A percentile compares a stretch with the other conserved stretches of the same genome.
phyloP scores from a whole-genome alignment of 2,329 filamentous ascomycete species.

The Mollisiaceae sp. region DNA sequence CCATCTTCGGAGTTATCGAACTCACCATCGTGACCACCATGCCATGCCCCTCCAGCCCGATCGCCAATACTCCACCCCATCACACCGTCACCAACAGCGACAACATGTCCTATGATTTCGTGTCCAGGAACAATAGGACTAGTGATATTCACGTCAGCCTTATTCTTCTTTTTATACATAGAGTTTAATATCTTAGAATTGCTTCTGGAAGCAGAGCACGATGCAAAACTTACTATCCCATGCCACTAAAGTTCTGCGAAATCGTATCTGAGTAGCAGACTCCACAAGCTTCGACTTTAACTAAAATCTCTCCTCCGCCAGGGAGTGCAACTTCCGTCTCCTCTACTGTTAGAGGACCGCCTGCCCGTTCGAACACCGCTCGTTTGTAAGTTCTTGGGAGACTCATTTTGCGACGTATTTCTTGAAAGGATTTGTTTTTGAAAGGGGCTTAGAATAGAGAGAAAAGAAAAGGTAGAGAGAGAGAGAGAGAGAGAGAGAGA shows the following conservation, averaged over 20 bases:
- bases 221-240: neutral
- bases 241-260: conserved; percentile 42
- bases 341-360: conserved; percentile 59
- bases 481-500: too few relatives aligned
- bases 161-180: neutral
- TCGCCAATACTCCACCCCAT: conserved; percentile 66
- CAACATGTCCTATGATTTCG: conserved; percentile 71
- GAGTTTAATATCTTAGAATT: neutral
- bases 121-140: conserved; percentile 66
- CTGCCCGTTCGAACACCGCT: conserved; percentile 60
- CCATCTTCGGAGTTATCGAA: neutral
- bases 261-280: conserved; percentile 69
- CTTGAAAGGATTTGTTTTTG: neutral
- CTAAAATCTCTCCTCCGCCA: conserved; percentile 62
- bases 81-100: conserved; percentile 61
- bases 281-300: conserved; percentile 74
- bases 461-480: too few relatives aligned
- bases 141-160: conserved; percentile 53
- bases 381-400: conserved; percentile 72
- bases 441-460: neutral
- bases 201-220: conserved; percentile 42
- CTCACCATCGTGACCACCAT: conserved; percentile 62
- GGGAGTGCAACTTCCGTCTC: conserved; percentile 64
- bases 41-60: conserved; percentile 70
- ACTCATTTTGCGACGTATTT: neutral